Evolutionary conservation across 768 basidiomycete genomes (phyloP).

Genomic region (Clavulina sp.): DNA sequence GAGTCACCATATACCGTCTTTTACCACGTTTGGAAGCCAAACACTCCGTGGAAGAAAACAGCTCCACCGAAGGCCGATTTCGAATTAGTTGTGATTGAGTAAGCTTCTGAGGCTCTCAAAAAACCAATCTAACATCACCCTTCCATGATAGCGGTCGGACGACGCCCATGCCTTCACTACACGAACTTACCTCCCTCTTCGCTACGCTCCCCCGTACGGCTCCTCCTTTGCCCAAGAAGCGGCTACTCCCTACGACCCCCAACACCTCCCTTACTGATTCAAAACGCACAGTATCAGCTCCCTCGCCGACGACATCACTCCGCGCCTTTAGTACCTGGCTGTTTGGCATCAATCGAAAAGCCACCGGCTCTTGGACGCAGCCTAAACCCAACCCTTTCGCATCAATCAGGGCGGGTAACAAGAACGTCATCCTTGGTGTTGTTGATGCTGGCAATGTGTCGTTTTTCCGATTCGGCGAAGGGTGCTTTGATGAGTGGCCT

Average conservation of each 20-base stretch:
- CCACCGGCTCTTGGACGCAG: no score
- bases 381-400: conserved; percentile 37
- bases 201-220: conserved; percentile 43
- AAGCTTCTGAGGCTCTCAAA: conserved; percentile 15
- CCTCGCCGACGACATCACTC: not conserved
- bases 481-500: conserved; percentile 71
- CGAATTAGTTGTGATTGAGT: conserved; percentile 75
- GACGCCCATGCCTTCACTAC: conserved; percentile 64
- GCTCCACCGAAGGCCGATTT: conserved; percentile 70
- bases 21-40: conserved; percentile 84
- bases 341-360: not conserved
- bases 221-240: conserved; percentile 39
- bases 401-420: conserved; percentile 67
- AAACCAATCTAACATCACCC: not conserved
- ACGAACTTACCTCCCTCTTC: conserved; percentile 62
- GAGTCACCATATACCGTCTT: conserved; percentile 62
- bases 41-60: conserved; percentile 65
- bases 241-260: conserved; percentile 16
- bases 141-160: conserved; percentile 46
- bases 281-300: not conserved
- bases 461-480: conserved; percentile 77
- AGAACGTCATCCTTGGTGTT: conserved; percentile 66
- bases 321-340: conserved; percentile 2
- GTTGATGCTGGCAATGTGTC: conserved; percentile 78
- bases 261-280: not conserved